Evolutionary conservation across 352 stramenopile species (phyloP).

Genomic region (Globisporangium middletonii): DNA sequence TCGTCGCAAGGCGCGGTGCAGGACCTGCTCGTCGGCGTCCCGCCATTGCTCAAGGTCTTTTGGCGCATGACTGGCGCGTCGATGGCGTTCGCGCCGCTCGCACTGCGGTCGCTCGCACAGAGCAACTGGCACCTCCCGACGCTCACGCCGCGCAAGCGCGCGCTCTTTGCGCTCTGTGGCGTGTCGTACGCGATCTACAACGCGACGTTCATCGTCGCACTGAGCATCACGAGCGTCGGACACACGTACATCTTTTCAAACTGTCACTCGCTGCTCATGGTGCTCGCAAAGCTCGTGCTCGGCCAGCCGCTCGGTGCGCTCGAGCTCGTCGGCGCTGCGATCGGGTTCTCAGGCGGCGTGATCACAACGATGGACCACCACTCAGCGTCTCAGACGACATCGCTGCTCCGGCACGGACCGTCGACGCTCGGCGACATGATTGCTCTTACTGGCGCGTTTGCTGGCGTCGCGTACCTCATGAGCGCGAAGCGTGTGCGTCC

Average conservation of each 20-base stretch:
- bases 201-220: slow-evolving; percentile 40
- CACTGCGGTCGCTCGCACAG: slow-evolving; percentile 18
- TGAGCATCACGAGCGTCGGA: slow-evolving; percentile 44
- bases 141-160: slow-evolving; percentile 11
- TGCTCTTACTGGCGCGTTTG: slow-evolving; percentile 46
- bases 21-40: slow-evolving; percentile 30
- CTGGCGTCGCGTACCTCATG: slow-evolving; percentile 38
- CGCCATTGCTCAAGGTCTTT: slow-evolving; percentile 47
- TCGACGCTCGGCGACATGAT: slow-evolving; percentile 34
- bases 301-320: slow-evolving; percentile 22
- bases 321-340: slow-evolving; percentile 29
- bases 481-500: slow-evolving; percentile 37
- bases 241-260: slow-evolving; percentile 59
- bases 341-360: slow-evolving; percentile 38
- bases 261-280: slow-evolving; percentile 47
- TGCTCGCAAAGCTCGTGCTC: slow-evolving; percentile 38
- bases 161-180: slow-evolving; percentile 23
- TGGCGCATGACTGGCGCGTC: slow-evolving; percentile 45
- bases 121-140: slow-evolving; percentile 14
- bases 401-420: not conserved
- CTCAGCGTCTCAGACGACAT: not conserved
- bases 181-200: slow-evolving; percentile 39
- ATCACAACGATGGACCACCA: slow-evolving; percentile 32
- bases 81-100: slow-evolving; percentile 26
- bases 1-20: slow-evolving; percentile 43